These are phyloP conservation scores for Dendrocalamus sinicus DNA, from an alignment of 176 grass and related monocot genomes.

Conservation along the genomic window DNA sequence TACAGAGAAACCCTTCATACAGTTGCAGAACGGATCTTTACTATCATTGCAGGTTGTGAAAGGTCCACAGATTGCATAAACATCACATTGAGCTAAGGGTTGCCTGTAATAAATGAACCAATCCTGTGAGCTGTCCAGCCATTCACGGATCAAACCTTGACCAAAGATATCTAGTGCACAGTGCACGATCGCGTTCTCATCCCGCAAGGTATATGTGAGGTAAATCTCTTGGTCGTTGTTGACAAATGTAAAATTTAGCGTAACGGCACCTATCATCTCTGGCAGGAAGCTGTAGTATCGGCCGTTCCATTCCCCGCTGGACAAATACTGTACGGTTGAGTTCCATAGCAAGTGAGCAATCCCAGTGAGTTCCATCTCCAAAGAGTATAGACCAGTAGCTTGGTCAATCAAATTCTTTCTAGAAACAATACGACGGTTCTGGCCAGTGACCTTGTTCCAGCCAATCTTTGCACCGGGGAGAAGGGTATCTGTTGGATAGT, in stretches of 20 bases:
- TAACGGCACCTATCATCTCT: background rate
- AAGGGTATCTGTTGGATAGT: slow-evolving; percentile 52
- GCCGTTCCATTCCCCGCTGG: slow-evolving; percentile 57
- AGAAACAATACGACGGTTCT: slow-evolving; percentile 45
- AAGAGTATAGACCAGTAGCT: slow-evolving; percentile 36
- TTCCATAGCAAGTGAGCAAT: slow-evolving; percentile 20
- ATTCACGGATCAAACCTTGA: background rate
- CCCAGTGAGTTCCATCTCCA: slow-evolving; percentile 28
- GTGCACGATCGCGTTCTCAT: slow-evolving; percentile 10
- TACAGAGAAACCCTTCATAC: slow-evolving; percentile 57
- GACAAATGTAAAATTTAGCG: slow-evolving; percentile 28
- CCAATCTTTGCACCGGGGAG: slow-evolving; percentile 46
- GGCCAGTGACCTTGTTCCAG: slow-evolving; percentile 37
- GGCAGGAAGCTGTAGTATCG: slow-evolving; percentile 36
- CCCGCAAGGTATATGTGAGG: slow-evolving; percentile 33
- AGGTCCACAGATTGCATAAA: slow-evolving; percentile 50
- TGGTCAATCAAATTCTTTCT: slow-evolving; percentile 48
- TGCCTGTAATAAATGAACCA: too few relatives aligned
- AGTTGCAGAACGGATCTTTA: slow-evolving; percentile 11
- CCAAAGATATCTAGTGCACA: slow-evolving; percentile 39
- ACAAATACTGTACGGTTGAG: slow-evolving; percentile 32
- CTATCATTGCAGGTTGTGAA: slow-evolving; percentile 49
- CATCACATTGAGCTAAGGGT: background rate
- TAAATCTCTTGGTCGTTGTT: slow-evolving; percentile 31
- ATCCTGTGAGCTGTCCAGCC: slow-evolving; percentile 11